Base-by-base conservation (phyloP, 768 basidiomycete species). In the Pulveroboletus sp. region DNA sequence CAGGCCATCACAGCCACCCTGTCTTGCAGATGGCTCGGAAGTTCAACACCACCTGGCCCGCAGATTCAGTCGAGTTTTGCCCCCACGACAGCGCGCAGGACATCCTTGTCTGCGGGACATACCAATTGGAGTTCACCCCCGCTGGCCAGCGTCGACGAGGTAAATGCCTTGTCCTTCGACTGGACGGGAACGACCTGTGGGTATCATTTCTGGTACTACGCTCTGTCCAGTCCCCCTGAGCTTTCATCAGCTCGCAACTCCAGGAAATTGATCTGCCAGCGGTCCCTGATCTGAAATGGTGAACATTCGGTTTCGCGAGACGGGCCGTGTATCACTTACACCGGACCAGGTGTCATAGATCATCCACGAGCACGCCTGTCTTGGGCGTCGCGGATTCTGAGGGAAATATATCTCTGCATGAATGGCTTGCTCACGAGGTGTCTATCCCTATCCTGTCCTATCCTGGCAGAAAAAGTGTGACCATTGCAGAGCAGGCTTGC, bases 211-310 rank as follows among this genome's bases (percentile, higher is more conserved):
- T 41, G 11, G 25, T 20, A 24, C 36, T 16, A 21, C 35, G n/a
- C 13, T 23, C 13, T 14, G 17, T 13, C 7, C 29, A 21, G 37
- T 39, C 13, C 12, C 35, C 49, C 50, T 5, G 45, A 12, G 27
- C 17, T 29, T 29, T 20, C 25, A 9, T 41, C 50, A 85, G 85
- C 48, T 68, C 69, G 5, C 78, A 85, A 58, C 62, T 87, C 3
- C 87, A 95, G 57, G 70, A 84, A 14, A 74, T 91, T 29, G 72
- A 83, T 45, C 67, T 88, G 16, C 85, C 93, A 2, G 97, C 93
- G 8, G 78, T 99, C 24, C 76, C 87, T 21, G 97, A 99, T 65
- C 83, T 93, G 79, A 97, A 97, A 76, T 99, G 97, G 97, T 94
- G 61, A 57, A 52, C 45, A n/a, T 17, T 8, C n/a, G 14, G 5